Percentiles rank a stretch among this genome's conserved stretches.
phyloP scores from a whole-genome alignment of 495 filamentous ascomycete genomes.

The Glarea lozoyensis region DNA sequence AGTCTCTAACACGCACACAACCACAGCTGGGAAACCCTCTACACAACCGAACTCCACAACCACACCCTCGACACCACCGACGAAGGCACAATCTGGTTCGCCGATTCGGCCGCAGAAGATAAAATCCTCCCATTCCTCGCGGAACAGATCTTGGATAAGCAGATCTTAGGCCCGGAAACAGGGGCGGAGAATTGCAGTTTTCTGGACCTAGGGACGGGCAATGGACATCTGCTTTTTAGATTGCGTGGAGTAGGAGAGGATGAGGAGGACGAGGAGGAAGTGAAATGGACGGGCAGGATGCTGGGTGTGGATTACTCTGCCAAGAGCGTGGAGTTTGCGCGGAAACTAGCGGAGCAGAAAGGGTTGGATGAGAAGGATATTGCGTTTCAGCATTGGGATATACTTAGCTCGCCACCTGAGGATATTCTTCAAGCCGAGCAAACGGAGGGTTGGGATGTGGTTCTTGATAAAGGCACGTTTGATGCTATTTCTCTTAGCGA shows the following conservation, averaged over 20 bases:
- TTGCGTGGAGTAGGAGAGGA: constrained; percentile 46
- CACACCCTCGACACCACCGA: constrained; percentile 50
- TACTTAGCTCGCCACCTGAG: constrained; percentile 43
- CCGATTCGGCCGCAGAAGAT: constrained; percentile 58
- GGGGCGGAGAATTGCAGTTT: constrained; percentile 25
- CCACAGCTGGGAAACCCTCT: constrained; percentile 62
- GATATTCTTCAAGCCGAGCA: constrained; percentile 28
- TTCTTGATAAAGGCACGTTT: constrained; percentile 95
- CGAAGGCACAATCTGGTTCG: constrained; percentile 69
- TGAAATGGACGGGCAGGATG: constrained; percentile 49
- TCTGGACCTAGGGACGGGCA: constrained; percentile 79
- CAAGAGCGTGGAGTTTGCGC: constrained; percentile 62
- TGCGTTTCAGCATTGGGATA: constrained; percentile 68
- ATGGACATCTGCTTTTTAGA: constrained; percentile 78
- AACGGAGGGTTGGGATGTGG: constrained; percentile 62
- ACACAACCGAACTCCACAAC: constrained; percentile 52
- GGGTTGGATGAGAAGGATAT: constrained; percentile 26
- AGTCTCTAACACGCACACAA: no score
- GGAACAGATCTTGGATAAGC: constrained; percentile 12
- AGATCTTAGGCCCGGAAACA: constrained; percentile 1
- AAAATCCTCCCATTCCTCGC: constrained; percentile 49
- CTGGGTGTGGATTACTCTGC: constrained; percentile 83
- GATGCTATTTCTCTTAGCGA: constrained; percentile 76
- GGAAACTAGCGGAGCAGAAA: constrained; percentile 31
- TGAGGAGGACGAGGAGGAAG: constrained; percentile 11